A percentile compares a stretch with the other conserved stretches of the same genome.
Evolutionary conservation across 2,329 filamentous ascomycete genomes (phyloP).

Genomic region (Lecanosticta acicola): DNA sequence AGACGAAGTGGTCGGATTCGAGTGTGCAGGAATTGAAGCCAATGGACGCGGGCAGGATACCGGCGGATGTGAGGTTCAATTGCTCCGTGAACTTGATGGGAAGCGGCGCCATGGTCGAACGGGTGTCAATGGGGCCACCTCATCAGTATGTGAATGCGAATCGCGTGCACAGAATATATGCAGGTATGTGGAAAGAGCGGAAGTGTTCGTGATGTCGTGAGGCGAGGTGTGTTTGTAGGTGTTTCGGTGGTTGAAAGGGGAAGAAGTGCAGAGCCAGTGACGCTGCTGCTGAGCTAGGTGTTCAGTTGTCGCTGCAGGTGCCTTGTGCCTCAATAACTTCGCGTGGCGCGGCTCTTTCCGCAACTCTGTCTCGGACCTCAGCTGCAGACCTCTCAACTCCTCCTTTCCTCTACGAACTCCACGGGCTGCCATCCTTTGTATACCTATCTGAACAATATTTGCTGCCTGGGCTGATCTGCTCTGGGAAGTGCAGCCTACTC

Average conservation of each 20-base stretch:
- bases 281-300: not conserved
- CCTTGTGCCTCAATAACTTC: not conserved
- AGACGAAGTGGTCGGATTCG: constrained; percentile 95
- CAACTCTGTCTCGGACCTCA: not conserved
- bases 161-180: not conserved
- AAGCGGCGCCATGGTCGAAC: constrained; percentile 57
- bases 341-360: not conserved
- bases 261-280: too few relatives aligned
- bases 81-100: constrained; percentile 93
- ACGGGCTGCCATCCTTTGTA: too few relatives aligned
- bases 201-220: not conserved
- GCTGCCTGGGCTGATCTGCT: too few relatives aligned
- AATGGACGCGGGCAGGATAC: constrained; percentile 61
- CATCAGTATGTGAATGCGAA: constrained; percentile 14
- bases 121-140: constrained; percentile 18
- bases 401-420: too few relatives aligned
- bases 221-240: not conserved
- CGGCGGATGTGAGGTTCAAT: constrained; percentile 56
- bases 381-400: not conserved
- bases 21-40: constrained; percentile 90
- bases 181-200: not conserved
- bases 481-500: too few relatives aligned
- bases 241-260: not conserved
- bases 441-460: too few relatives aligned
- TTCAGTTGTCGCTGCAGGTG: not conserved